Evolutionary conservation across 2,329 filamentous ascomycete species (phyloP).

Genomic region (Fusarium tanahbumbuense): DNA sequence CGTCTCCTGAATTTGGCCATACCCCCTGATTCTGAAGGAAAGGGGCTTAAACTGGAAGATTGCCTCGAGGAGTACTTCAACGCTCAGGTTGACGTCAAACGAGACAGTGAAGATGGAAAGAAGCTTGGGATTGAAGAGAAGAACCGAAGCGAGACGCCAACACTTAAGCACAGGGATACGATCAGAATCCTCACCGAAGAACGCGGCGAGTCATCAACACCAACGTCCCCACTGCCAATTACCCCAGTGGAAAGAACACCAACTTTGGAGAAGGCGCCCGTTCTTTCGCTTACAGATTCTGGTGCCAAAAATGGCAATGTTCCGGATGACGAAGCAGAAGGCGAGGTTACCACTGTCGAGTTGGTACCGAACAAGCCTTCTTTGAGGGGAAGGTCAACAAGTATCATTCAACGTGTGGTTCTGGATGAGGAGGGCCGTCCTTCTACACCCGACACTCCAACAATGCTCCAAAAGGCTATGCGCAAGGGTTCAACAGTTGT

Average conservation of each 20-base stretch:
- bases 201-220: slow-evolving; percentile 49
- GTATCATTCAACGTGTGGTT: slow-evolving; percentile 71
- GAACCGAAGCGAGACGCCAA: slow-evolving; percentile 39
- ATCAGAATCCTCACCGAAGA: slow-evolving; percentile 52
- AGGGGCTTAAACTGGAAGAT: slow-evolving; percentile 83
- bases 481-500: slow-evolving; percentile 62
- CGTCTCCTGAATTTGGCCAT: slow-evolving; percentile 90
- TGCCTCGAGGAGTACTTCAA: slow-evolving; percentile 97
- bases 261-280: slow-evolving; percentile 27
- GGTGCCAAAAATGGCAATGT: slow-evolving; percentile 17
- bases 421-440: slow-evolving; percentile 63
- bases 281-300: slow-evolving; percentile 4
- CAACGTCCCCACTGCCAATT: slow-evolving; percentile 49
- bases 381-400: slow-evolving; percentile 64
- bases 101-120: slow-evolving; percentile 72
- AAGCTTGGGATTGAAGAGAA: slow-evolving; percentile 50
- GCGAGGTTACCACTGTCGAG: slow-evolving; percentile 35
- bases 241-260: slow-evolving; percentile 41
- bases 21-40: slow-evolving; percentile 77
- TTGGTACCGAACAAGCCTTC: slow-evolving; percentile 48
- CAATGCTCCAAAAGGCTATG: slow-evolving; percentile 57
- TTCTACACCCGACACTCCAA: slow-evolving; percentile 55
- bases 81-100: slow-evolving; percentile 87
- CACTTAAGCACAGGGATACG: slow-evolving; percentile 48
- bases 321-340: slow-evolving; percentile 30